Evolutionary conservation across 305 asterid species (phyloP), one percentile per base, ranked within the genome.

Genomic region (Fraxinus baroniana): DNA sequence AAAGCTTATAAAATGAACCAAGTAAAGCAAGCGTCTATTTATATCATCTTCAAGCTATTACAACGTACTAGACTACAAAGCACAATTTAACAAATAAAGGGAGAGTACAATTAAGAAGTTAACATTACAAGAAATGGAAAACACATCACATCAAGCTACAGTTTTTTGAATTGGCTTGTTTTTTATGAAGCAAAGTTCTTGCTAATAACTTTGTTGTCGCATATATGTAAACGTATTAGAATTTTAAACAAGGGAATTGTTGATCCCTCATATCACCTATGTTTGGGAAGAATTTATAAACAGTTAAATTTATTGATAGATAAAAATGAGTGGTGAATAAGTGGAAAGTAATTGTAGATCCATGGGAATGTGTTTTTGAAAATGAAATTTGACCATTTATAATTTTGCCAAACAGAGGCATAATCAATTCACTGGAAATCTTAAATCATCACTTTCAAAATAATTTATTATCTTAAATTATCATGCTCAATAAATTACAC

Each of bases 1-100:
- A 33, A 55, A 78, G 82, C 32, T 66, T 60, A 46, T 13, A 49
- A 26, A 15, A 33, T 22, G 15, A 74, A 37, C 18, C 20, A 20
- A 60, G 7, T 39, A 78, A 18, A 62, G 74, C 39, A 28, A 71
- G 64, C 6, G 62, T 8, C 46, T 24, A 74, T 55, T 41, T 18
- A 76, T 37, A 49, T 68, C 57, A 78, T 18, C 74, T 64, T 62
- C 81, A 76, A 82, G 80, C 73, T 20, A 55, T 76, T 70, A 49
- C 74, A 17, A 32, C 57, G 36, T 71, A 24, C 78, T 7, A 78
- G 52, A 57, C 22, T 55, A 52, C 64, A 15, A 55, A 55, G 24
- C 64, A 55, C 24, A 55, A 55, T n/a, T 55, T n/a, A 22, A 77
- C 75, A 79, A 26, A 62, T 41, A 22, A 32, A 52, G 77, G 66